Conservation (phyloP, 371 early-diverging fungal genomes). For the Funneliformis caledonium region DNA sequence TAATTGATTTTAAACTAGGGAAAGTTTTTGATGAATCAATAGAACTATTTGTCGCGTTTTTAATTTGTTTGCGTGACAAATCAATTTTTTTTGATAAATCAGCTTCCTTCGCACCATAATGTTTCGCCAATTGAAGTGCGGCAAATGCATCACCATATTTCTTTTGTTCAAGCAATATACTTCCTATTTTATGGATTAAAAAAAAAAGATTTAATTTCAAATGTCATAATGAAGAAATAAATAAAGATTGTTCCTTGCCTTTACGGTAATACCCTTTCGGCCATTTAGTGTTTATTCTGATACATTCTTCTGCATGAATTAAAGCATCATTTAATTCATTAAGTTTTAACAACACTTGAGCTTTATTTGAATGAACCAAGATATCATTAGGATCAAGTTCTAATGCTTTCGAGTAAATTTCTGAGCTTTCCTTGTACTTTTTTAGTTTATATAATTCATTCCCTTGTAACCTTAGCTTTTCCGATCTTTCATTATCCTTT, state of each 20-base stretch:
- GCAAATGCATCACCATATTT: conserved; percentile 25
- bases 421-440: conserved; percentile 24
- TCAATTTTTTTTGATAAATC: conserved; percentile 26
- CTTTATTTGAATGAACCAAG: conserved; percentile 23
- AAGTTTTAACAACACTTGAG: conserved; percentile 28
- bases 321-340: conserved; percentile 34
- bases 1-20: neutral
- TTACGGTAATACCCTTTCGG: conserved; percentile 42
- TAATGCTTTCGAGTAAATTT: conserved; percentile 19
- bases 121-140: neutral
- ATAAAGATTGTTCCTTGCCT: conserved; percentile 35
- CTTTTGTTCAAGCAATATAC: conserved; percentile 37
- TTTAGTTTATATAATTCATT: conserved; percentile 27
- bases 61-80: conserved; percentile 19
- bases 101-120: conserved; percentile 9
- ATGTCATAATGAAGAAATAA: neutral
- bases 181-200: conserved; percentile 10
- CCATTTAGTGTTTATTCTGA: conserved; percentile 37
- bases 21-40: too few relatives aligned
- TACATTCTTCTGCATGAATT: conserved; percentile 39
- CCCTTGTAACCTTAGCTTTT: conserved; percentile 34
- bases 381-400: conserved; percentile 25
- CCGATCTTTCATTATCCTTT: neutral
- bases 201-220: conserved; percentile 36
- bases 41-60: neutral